Evolutionary conservation across 352 stramenopile genomes (phyloP), one percentile per base, ranked within the genome.

Genomic region (Globisporangium splendens): DNA sequence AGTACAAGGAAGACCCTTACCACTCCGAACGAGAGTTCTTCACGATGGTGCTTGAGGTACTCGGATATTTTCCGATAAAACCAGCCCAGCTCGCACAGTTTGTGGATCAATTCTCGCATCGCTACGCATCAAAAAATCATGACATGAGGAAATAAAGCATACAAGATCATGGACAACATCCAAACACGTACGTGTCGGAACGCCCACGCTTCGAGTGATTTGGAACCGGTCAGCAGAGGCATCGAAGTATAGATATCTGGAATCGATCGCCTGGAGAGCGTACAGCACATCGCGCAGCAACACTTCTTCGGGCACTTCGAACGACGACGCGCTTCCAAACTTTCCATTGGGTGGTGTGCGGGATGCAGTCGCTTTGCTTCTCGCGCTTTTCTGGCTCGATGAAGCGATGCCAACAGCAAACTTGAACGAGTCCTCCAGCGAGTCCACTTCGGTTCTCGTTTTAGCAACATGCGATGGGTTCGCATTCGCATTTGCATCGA

Each of bases 191-290:
- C 86, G 85, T 4, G 82, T 88, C 39, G 85, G 82, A 2, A 96
- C 83, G 5, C 83, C 78, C 8, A 86, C 83, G 52, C 83, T 78
- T 50, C 75, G 65, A 10, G 80, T 88, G 57, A 96, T 89, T 59
- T 94, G 83, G 59, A 94, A 94, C 18, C 80, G 78, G 46, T 95
- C 86, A 10, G 71, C 71, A 39, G 73, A 71, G 7, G 75, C 68
- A 48, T 96, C 86, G 68, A 93, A 94, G 62, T 86, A 94, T 22
- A 96, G 70, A 50, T 96, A 93, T 21, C 84, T 82, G 14, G 91
- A 96, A 48, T 98, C 93, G 53, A 98, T 97, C 24, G 89, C 93
- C 72, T 98, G 91, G 47, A 98, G 78, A 6, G 88, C 88, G 57
- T 95, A 98, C 49, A 98, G 61, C 3, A 98, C 83, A 51, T 97